Evolutionary conservation across 345 rosid genomes (phyloP).

Genomic region (Clarkia xantiana): DNA sequence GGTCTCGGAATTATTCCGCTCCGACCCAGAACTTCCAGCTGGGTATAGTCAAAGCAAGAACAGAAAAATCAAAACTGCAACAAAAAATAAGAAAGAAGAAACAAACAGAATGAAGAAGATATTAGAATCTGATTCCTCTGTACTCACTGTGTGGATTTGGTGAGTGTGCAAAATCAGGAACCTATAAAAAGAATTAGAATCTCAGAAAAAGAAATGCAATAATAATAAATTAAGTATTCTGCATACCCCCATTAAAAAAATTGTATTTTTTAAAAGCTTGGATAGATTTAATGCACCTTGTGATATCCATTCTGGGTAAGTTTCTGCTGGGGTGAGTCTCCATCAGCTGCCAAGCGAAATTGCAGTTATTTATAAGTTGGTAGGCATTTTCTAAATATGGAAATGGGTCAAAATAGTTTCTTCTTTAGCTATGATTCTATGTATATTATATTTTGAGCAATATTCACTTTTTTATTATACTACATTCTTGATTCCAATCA

Average conservation of each 20-base stretch:
- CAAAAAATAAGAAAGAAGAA: slow-evolving; percentile 5
- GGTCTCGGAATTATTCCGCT: slow-evolving; percentile 52
- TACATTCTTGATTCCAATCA: too few species aligned
- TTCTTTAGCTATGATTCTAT: too few species aligned
- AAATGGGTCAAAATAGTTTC: slow-evolving; percentile 3
- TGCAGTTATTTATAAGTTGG: neutral
- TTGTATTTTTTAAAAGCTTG: slow-evolving; percentile 7
- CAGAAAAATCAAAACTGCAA: slow-evolving; percentile 8
- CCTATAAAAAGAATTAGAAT: slow-evolving; percentile 28
- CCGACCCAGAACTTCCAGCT: slow-evolving; percentile 73
- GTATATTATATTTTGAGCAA: too few species aligned
- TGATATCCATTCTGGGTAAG: slow-evolving; percentile 49
- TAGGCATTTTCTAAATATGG: slow-evolving; percentile 9
- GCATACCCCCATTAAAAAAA: neutral
- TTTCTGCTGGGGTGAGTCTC: slow-evolving; percentile 80
- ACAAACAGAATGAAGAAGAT: slow-evolving; percentile 4
- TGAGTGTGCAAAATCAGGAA: slow-evolving; percentile 53
- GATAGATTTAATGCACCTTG: slow-evolving; percentile 41
- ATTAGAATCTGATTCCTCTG: slow-evolving; percentile 32
- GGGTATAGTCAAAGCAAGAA: slow-evolving; percentile 5
- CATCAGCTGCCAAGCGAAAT: slow-evolving; percentile 33
- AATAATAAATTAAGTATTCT: slow-evolving; percentile 2
- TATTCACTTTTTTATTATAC: too few species aligned
- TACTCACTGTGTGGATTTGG: slow-evolving; percentile 62
- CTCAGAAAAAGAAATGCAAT: slow-evolving; percentile 24